phyloP scores from a whole-genome alignment of 2,329 filamentous ascomycete species.

The Hysterium pulicare region DNA sequence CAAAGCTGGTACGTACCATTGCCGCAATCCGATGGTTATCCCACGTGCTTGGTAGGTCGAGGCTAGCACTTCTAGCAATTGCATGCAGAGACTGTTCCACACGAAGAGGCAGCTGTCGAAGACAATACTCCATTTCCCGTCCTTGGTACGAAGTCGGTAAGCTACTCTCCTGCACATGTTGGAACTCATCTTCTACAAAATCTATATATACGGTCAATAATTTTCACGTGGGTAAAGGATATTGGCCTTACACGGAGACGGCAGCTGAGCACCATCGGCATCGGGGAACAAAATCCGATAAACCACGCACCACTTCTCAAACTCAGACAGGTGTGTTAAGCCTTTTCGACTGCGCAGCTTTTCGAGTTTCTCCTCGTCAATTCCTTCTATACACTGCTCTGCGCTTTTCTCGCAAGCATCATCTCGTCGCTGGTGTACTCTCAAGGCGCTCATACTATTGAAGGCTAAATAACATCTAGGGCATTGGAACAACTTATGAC shows the following conservation, averaged over 20 bases:
- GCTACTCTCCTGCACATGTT: no score
- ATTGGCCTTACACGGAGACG: constrained; percentile 10
- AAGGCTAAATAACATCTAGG: not conserved
- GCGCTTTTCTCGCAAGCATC: not conserved
- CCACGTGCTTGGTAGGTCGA: no score
- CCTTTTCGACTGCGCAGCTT: not conserved
- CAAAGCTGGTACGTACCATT: no score
- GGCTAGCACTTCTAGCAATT: no score
- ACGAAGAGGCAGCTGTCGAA: no score
- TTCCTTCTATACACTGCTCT: not conserved
- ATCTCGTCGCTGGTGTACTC: not conserved
- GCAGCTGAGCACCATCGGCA: not conserved
- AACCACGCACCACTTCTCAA: not conserved
- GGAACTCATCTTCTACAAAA: no score
- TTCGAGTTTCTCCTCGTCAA: not conserved
- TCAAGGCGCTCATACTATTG: not conserved
- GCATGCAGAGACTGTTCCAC: no score
- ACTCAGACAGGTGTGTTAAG: not conserved
- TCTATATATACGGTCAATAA: no score
- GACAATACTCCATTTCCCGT: no score
- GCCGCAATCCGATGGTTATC: no score
- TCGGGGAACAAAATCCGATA: not conserved
- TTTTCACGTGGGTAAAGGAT: no score
- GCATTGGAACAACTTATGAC: not conserved
- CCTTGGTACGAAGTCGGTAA: no score